Evolutionary conservation across 805 yeast species (phyloP), one percentile per base, ranked within the genome.

Genomic region (Kazachstania kunashirensis): DNA sequence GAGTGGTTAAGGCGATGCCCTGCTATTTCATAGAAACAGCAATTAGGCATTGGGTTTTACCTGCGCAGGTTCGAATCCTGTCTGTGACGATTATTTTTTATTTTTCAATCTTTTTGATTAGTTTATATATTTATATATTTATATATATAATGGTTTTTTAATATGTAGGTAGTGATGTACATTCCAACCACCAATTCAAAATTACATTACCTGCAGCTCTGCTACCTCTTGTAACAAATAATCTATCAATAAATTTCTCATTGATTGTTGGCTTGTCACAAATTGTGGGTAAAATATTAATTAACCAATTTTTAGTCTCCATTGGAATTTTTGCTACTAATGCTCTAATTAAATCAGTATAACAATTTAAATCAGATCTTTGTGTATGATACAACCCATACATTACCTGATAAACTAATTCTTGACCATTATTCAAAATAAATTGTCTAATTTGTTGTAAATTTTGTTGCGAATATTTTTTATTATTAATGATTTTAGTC

Each of bases 41-140:
- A 68, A 71, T 62, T 65, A 78, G 85, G 84, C 83, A 75, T 77
- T 79, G 84, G 80, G 84, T 75, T 79, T 69, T 79, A 77, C 84
- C 80, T 75, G 78, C 95, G 94, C 94, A 85, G 94, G 95, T 84
- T 85, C 95, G 95, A 84, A 84, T 84, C 95, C 94, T 85, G 95
- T 84, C 94, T 81, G 94, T 84, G 83, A 83, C 95, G 95, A 49
- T 57, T 61, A 66, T 66, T 73, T 67, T 73, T 72, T 71, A 60
- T 48, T n/a, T n/a, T n/a, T n/a, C n/a, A n/a, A n/a, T n/a, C n/a
- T n/a, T n/a, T n/a, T n/a, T 14, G 9, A 26, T n/a, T n/a, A n/a
- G n/a, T n/a, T n/a, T n/a, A 26, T 26, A 26, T 26, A n/a, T 1
- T 26, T 13, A 6, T 3, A 21, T 9, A 10, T 26, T 14, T 26